These are phyloP conservation scores for Myxozyma udenii DNA, from an alignment of 805 yeast genomes.

Conservation along the genomic window DNA sequence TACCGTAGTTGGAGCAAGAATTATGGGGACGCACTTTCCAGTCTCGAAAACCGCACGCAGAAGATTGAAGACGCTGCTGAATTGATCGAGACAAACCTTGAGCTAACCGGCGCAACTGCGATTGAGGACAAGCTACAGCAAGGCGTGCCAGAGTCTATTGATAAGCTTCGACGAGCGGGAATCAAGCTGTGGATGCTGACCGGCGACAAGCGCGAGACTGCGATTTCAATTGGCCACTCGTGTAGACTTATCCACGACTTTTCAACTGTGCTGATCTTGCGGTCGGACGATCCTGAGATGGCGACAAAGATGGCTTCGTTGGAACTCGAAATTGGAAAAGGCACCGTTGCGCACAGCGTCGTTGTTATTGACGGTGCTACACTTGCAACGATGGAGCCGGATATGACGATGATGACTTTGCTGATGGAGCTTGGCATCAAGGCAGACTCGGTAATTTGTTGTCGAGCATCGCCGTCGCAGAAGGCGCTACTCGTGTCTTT, in stretches of 20 bases:
- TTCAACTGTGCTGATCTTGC: slow-evolving; percentile 77
- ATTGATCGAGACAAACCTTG: slow-evolving; percentile 63
- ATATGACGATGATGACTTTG: slow-evolving; percentile 64
- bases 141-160: slow-evolving; percentile 96
- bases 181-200: slow-evolving; percentile 97
- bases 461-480: slow-evolving; percentile 96
- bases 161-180: slow-evolving; percentile 86
- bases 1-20: slow-evolving; percentile 65
- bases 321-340: slow-evolving; percentile 65
- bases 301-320: slow-evolving; percentile 71
- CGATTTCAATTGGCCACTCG: slow-evolving; percentile 93
- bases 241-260: slow-evolving; percentile 90
- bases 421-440: slow-evolving; percentile 82
- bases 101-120: slow-evolving; percentile 87
- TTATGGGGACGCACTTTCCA: slow-evolving; percentile 73
- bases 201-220: slow-evolving; percentile 97
- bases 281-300: slow-evolving; percentile 53
- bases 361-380: slow-evolving; percentile 95
- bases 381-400: slow-evolving; percentile 65
- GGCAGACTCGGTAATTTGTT: slow-evolving; percentile 87
- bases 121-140: slow-evolving; percentile 94
- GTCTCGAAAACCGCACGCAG: slow-evolving; percentile 62
- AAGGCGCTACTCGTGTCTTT: slow-evolving; percentile 84
- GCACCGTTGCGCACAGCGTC: slow-evolving; percentile 87
- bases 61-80: slow-evolving; percentile 72